phyloP scores from a whole-genome alignment of 2,329 filamentous ascomycete genomes.

The Didymella pinodella region DNA sequence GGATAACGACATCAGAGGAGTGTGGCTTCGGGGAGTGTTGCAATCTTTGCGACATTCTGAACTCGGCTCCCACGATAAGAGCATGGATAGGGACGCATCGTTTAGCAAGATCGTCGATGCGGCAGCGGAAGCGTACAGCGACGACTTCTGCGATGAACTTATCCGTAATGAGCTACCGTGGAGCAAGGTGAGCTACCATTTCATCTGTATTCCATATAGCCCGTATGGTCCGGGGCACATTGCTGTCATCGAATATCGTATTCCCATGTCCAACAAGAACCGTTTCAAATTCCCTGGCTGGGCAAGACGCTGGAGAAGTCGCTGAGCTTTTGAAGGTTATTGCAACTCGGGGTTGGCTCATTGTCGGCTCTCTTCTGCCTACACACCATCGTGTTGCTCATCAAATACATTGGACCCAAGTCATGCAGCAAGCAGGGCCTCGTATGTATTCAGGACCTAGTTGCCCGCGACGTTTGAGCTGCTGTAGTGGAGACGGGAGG shows the following conservation, averaged over 20 bases:
- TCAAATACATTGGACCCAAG: constrained; percentile 28
- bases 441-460: constrained; percentile 29
- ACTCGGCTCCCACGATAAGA: not conserved
- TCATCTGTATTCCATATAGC: not conserved
- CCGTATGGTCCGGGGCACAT: not conserved
- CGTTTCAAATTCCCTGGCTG: not conserved
- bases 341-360: constrained; percentile 30
- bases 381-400: constrained; percentile 26
- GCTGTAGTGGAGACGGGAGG: constrained; percentile 14
- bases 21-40: constrained; percentile 41
- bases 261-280: not conserved
- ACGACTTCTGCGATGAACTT: constrained; percentile 30
- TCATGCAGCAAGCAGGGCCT: constrained; percentile 23
- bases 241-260: not conserved
- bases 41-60: constrained; percentile 25
- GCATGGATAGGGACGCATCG: not conserved
- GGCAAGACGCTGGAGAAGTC: not conserved
- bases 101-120: constrained; percentile 21
- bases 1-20: constrained; percentile 34
- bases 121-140: constrained; percentile 30
- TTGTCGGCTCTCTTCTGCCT: constrained; percentile 17
- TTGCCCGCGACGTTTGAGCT: constrained; percentile 17
- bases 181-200: constrained; percentile 38
- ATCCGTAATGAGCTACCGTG: constrained; percentile 30
- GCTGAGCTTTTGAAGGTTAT: constrained; percentile 27